phyloP scores from a whole-genome alignment of 345 rosid species.

The Melastoma malabathricum region DNA sequence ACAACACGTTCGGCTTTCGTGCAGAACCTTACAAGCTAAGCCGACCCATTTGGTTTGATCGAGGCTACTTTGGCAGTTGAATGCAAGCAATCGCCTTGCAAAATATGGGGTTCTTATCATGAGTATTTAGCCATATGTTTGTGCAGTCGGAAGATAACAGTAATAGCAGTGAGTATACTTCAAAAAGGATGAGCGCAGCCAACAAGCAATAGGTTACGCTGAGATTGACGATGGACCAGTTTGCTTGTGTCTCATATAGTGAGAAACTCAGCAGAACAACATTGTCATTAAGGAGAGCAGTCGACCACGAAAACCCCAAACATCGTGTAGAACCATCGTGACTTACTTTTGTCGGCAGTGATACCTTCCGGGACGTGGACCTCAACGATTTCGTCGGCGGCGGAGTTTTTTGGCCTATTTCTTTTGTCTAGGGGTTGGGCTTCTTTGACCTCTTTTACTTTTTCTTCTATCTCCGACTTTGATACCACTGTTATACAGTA shows the following conservation, averaged over 20 bases:
- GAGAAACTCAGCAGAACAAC: conserved; percentile 5
- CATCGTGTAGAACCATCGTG: too few relatives aligned
- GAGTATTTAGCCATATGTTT: neutral
- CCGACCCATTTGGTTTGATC: conserved; percentile 1
- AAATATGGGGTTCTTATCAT: neutral
- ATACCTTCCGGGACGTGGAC: too few relatives aligned
- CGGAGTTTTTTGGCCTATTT: too few relatives aligned
- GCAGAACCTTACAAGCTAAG: conserved; percentile 5
- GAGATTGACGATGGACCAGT: neutral
- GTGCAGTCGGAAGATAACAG: conserved; percentile 12
- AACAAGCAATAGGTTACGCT: conserved; percentile 12
- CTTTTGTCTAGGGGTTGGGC: too few relatives aligned
- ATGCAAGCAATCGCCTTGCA: neutral
- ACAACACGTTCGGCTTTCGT: neutral
- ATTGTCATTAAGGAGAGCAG: conserved; percentile 3
- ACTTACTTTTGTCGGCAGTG: too few relatives aligned
- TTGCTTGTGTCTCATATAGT: neutral
- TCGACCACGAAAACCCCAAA: conserved; percentile 11
- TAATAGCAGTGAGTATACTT: conserved; percentile 2
- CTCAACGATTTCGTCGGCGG: too few relatives aligned
- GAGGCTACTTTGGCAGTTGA: neutral
- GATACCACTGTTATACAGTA: too few relatives aligned
- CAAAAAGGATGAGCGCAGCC: conserved; percentile 9
- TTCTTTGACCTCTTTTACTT: too few relatives aligned
- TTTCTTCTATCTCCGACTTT: too few relatives aligned